Base-by-base conservation (phyloP, 2,329 filamentous ascomycete species). In the Cladobotryum protrusum region DNA sequence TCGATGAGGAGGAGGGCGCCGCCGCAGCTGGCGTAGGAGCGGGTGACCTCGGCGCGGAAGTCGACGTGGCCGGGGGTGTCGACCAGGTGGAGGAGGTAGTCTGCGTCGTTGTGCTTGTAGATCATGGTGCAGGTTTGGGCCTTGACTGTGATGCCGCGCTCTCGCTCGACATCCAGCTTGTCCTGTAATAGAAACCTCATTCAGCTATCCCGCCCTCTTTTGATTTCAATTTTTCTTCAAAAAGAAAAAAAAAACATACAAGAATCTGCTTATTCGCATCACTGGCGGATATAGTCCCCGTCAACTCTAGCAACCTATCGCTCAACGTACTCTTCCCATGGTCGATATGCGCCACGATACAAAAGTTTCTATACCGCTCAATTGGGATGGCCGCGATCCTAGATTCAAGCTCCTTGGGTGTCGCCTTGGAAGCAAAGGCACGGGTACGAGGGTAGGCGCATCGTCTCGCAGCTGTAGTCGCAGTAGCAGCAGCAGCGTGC, bases 111-210 rank as follows among this genome's bases (percentile, higher is more conserved):
- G 71, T 96, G 76, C 24, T 86, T 89, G 74, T 96, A 96, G 47
- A 99, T 80, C 93, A 99, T 99, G 49, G 86, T 93, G 70, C 93
- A 97, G 50, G 93, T 97, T 74, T 99, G 93, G 49, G 93, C 93
- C 74, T 99, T 99, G 67, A 99, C 93, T 0, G 93, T 99, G 66
- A 99, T 99, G 54, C 93, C 93, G 36, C 93, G 82, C 70, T 97
- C 90, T 46, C 93, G 79, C 72, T 99, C 93, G 49, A 99, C 93
- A 66, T 99, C 93, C 34, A 99, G 81, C 67, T 96, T 96, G 71
- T 99, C 93, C 70, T 73, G 48, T 33, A 32, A 29, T n/a, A 7
- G 13, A 4, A 5, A 4, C 2, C 17, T 11, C 15, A 20, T 15
- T 7, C 20, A 15, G 34, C 14, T 19, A 13, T 20, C 17, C 18